A percentile compares a stretch with the other conserved stretches of the same genome.
These are phyloP conservation scores for Microbotryum lychnidis-dioicae DNA, from an alignment of 1,284 basidiomycete species.

Conservation along the genomic window DNA sequence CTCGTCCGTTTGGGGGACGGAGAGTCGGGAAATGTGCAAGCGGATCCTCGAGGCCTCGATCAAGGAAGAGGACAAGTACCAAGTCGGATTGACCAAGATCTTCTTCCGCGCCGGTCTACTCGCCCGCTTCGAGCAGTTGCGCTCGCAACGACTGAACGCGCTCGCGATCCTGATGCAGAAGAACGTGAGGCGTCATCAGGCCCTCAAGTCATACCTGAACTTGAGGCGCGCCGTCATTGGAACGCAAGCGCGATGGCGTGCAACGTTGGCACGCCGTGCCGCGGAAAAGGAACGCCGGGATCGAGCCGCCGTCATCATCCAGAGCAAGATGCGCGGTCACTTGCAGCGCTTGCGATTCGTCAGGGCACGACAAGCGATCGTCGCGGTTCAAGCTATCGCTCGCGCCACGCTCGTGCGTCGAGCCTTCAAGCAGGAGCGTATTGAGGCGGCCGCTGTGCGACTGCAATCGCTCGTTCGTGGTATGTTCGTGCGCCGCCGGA, in stretches of 20 bases:
- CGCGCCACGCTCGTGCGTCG: conserved; percentile 72
- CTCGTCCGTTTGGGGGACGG: conserved; percentile 66
- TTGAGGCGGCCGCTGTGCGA: conserved; percentile 58
- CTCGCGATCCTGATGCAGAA: conserved; percentile 95
- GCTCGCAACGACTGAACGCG: conserved; percentile 75
- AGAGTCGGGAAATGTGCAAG: conserved; percentile 70
- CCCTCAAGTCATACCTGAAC: conserved; percentile 67
- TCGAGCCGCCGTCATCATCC: conserved; percentile 67
- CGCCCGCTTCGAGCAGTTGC: conserved; percentile 85
- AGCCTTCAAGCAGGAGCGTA: conserved; percentile 55
- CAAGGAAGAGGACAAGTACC: conserved; percentile 91
- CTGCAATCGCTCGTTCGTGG: conserved; percentile 51
- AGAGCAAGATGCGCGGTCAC: conserved; percentile 62
- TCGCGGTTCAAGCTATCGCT: conserved; percentile 70
- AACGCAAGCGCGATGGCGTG: conserved; percentile 92
- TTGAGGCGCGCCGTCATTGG: conserved; percentile 67
- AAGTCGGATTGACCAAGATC: conserved; percentile 93
- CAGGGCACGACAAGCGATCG: conserved; percentile 56
- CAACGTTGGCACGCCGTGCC: conserved; percentile 63
- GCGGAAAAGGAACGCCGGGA: conserved; percentile 65
- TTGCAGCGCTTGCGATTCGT: conserved; percentile 65
- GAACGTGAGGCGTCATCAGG: conserved; percentile 81
- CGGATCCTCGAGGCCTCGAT: conserved; percentile 78
- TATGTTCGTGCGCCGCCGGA: no score
- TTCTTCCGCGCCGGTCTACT: conserved; percentile 99